phyloP scores from a whole-genome alignment of 352 stramenopile species.

The Thalassiosira hispida region DNA sequence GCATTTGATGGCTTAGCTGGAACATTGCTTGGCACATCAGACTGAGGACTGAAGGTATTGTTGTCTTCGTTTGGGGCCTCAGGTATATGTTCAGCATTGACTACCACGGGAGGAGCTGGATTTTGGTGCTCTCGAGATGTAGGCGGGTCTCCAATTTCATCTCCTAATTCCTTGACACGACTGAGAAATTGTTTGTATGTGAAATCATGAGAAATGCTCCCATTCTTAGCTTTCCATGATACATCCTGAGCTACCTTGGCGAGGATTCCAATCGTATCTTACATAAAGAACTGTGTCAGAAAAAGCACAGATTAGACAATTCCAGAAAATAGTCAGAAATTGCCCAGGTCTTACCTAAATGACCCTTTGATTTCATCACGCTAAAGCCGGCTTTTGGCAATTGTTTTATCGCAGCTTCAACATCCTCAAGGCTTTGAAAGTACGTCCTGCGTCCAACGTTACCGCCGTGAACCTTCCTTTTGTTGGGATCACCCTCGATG shows the following conservation, averaged over 20 bases:
- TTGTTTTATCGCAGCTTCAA: conserved; percentile 44
- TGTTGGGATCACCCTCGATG: conserved; percentile 67
- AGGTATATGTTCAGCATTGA: conserved; percentile 17
- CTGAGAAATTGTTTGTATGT: conserved; percentile 53
- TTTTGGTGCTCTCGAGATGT: conserved; percentile 46
- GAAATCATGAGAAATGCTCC: conserved; percentile 25
- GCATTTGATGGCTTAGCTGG: conserved; percentile 8
- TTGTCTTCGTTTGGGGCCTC: not conserved
- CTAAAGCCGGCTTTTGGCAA: conserved; percentile 47
- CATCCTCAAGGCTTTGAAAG: conserved; percentile 56
- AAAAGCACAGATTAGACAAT: too few species aligned
- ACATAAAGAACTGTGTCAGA: too few species aligned
- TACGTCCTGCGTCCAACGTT: conserved; percentile 59
- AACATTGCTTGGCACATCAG: not conserved
- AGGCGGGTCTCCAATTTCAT: conserved; percentile 49
- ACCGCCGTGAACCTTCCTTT: conserved; percentile 52
- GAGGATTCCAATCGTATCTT: conserved; percentile 37
- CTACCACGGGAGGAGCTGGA: conserved; percentile 48
- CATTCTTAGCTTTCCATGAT: conserved; percentile 58
- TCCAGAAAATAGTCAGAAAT: too few species aligned
- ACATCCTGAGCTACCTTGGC: conserved; percentile 49
- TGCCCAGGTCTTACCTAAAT: conserved; percentile 16
- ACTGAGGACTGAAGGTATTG: conserved; percentile 1
- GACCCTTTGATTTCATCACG: conserved; percentile 53
- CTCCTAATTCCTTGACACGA: conserved; percentile 36